phyloP scores from a whole-genome alignment of 148 eudicot species.

The Chenopodium suecicum region DNA sequence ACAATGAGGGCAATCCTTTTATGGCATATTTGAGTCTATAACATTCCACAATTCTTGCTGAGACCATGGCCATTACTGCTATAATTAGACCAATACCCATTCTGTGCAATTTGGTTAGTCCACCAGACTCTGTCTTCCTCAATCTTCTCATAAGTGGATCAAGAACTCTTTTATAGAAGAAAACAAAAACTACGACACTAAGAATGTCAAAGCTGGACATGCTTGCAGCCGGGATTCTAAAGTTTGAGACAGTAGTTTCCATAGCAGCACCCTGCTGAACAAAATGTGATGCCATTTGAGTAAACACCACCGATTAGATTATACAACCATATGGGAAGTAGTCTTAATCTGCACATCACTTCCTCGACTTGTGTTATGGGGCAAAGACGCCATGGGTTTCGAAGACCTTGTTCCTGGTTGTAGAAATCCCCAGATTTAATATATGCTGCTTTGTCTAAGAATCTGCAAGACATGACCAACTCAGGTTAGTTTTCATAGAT shows the following conservation, averaged over 20 bases:
- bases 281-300: slow-evolving; percentile 92
- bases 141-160: slow-evolving; percentile 55
- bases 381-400: slow-evolving; percentile 77
- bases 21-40: slow-evolving; percentile 63
- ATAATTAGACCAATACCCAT: slow-evolving; percentile 90
- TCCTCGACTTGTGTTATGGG: slow-evolving; percentile 88
- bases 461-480: slow-evolving; percentile 40
- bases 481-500: slow-evolving; percentile 2
- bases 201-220: slow-evolving; percentile 88
- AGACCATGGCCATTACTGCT: slow-evolving; percentile 74
- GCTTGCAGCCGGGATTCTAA: slow-evolving; percentile 83
- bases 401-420: slow-evolving; percentile 26
- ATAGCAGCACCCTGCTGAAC: slow-evolving; percentile 88
- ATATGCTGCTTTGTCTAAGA: slow-evolving; percentile 73
- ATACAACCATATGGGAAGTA: slow-evolving; percentile 85
- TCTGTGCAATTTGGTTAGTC: slow-evolving; percentile 81
- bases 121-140: slow-evolving; percentile 43
- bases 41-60: slow-evolving; percentile 73
- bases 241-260: slow-evolving; percentile 56
- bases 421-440: slow-evolving; percentile 46
- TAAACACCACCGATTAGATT: slow-evolving; percentile 80
- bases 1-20: slow-evolving; percentile 55
- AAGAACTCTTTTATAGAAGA: slow-evolving; percentile 55
- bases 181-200: slow-evolving; percentile 68
- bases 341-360: slow-evolving; percentile 73